Evolutionary conservation across 495 filamentous ascomycete species (phyloP), one percentile per base, ranked within the genome.

Genomic region (Talaromyces ruber): DNA sequence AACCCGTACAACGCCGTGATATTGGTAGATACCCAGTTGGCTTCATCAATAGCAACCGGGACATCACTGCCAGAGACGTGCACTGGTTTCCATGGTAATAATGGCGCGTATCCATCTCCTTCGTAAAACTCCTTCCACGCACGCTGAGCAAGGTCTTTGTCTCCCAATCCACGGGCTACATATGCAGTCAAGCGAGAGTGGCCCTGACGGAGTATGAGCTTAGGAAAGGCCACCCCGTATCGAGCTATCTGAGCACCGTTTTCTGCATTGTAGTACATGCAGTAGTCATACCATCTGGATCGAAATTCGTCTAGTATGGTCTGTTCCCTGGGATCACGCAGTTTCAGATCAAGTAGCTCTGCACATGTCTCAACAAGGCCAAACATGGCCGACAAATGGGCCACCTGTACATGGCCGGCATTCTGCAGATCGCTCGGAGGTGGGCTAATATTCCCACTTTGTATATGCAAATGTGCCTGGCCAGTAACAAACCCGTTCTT

Each of bases 401-500:
- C 75, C 14, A 82, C 67, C 14, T 60, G 63, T 22, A 80, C 73
- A 14, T 64, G 61, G 28, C 76, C 77, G n/a, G 59, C 60, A 56
- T 79, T 81, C 3, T 71, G 43, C 1, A 73, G 71, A 61, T 81
- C 79, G 0, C 66, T 66, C 0, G 73, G 71, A 0, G 79, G 77
- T 25, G 79, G 76, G 1, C 66, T 59, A 32, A 79, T 64, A 4
- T 63, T 70, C 1, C 76, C 73, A n/a, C 70, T 78, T 25, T 67
- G 47, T 28, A 71, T 68, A 43, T 75, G 69, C 65, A 79, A 82
- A 3, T 78, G 68, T 0, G 72, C 79, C 2, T 71, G 65, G 3
- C 77, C 78, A 0, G 78, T 82, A 2, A 80, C 77, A 60, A 82
- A 80, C 6, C 78, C 78, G 56, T 77, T 75, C 45, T 68, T 77